Evolutionary conservation across 371 early-diverging fungal genomes (phyloP).

Genomic region (Apophysomyces elegans): DNA sequence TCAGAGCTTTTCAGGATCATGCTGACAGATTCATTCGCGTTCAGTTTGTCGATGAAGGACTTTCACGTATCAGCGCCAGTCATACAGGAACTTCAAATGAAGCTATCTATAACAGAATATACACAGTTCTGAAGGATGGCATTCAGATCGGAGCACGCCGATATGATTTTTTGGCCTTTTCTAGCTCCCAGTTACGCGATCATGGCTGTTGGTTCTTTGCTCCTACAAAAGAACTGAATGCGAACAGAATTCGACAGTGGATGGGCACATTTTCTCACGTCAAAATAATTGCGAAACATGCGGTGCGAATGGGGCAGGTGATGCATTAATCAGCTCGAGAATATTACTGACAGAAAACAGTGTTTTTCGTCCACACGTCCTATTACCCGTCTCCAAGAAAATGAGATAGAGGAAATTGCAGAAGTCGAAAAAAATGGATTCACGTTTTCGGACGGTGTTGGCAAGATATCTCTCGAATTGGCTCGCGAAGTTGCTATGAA

Average conservation of each 20-base stretch:
- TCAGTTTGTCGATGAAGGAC: constrained; percentile 69
- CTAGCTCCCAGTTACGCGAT: constrained; percentile 68
- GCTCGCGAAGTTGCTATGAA: constrained; percentile 57
- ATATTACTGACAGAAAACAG: constrained; percentile 8
- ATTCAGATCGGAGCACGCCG: constrained; percentile 60
- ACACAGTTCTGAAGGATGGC: constrained; percentile 55
- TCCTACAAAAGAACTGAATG: constrained; percentile 40
- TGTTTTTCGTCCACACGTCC: constrained; percentile 73
- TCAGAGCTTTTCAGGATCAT: constrained; percentile 53
- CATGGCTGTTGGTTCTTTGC: constrained; percentile 81
- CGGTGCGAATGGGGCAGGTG: constrained; percentile 75
- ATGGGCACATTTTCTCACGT: constrained; percentile 77
- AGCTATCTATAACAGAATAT: constrained; percentile 56
- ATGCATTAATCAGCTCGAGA: not conserved
- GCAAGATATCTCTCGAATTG: constrained; percentile 60
- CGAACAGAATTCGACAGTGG: constrained; percentile 65
- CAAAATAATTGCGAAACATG: constrained; percentile 73
- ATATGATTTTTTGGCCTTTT: constrained; percentile 77
- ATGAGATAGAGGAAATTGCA: constrained; percentile 49
- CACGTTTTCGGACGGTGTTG: constrained; percentile 88
- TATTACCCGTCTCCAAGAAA: constrained; percentile 34
- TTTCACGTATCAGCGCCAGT: constrained; percentile 41
- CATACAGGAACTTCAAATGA: constrained; percentile 27
- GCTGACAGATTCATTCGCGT: constrained; percentile 72
- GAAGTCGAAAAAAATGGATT: constrained; percentile 65